Base-by-base conservation (phyloP, 495 filamentous ascomycete species). In the Immersiella caudata region DNA sequence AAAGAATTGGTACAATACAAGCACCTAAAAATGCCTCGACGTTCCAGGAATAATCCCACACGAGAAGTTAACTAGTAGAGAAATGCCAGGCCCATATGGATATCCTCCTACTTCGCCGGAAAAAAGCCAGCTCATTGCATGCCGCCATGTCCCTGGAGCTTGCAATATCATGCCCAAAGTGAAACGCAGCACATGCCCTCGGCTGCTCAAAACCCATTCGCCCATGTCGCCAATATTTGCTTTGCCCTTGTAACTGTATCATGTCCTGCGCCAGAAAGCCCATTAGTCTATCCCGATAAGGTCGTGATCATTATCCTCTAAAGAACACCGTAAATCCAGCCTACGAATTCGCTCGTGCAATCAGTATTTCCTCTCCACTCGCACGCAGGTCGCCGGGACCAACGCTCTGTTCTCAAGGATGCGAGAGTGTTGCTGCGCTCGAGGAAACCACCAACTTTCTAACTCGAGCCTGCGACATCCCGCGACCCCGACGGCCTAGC, bases 201-300 rank as follows among this genome's bases (percentile, higher is more conserved):
- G 21, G 21, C 20, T 55, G 21, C 21, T 26, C 24, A 21, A 27
- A 20, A 33, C 21, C 46, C 61, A 18, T 63, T 55, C n/a, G 52
- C 61, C 24, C 27, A 16, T 54, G 11, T 24, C 61, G 46, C 61
- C 22, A 27, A 25, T 25, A 11, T 33, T 36, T 49, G 59, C 29
- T 62, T 40, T 33, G n/a, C n/a, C 36, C 22, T 33, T 40, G 18
- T 63, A 25, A 51, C 12, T 54, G 21, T 63, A 22, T 33, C 12
- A 52, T 29, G 49, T 54, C 61, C 61, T 40, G 50, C 27, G 61
- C 61, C 61, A 52, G 21, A n/a, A 29, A 63, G 61, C 61, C 26
- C 46, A 52, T 51, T 52, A 52, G 25, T 63, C 61, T 63, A 63
- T 63, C 61, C 61, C 46, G 33, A 63, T 63, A 25, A 51, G 18